Conservation (phyloP, 306 rosid genomes). For the Hippophae rhamnoides region DNA sequence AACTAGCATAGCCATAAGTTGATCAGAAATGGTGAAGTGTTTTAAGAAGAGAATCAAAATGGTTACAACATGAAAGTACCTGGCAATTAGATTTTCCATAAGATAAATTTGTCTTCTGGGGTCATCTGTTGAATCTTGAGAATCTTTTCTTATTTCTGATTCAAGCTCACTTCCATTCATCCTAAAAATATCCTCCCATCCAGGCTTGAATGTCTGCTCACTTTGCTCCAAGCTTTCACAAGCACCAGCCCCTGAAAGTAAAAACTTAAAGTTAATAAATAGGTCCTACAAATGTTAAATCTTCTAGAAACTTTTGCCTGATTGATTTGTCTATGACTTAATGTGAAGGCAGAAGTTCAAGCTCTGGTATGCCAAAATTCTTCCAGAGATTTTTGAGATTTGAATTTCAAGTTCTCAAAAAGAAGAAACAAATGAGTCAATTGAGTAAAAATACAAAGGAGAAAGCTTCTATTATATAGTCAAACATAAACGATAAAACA, state of each 20-base stretch:
- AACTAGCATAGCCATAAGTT: constrained; percentile 33
- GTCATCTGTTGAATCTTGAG: constrained; percentile 81
- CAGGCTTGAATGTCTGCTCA: constrained; percentile 86
- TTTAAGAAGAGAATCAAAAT: constrained; percentile 3
- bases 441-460: too few species aligned
- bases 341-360: too few species aligned
- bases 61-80: constrained; percentile 21
- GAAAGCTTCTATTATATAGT: too few species aligned
- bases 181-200: constrained; percentile 82
- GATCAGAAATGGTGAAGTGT: constrained; percentile 15
- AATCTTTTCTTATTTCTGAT: constrained; percentile 62
- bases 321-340: too few species aligned
- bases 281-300: constrained; percentile 6
- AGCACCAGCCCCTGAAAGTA: constrained; percentile 17
- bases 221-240: constrained; percentile 54
- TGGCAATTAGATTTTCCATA: constrained; percentile 37
- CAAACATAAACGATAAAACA: background rate
- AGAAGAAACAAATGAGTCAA: too few species aligned
- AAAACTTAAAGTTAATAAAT: constrained; percentile 22
- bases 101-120: constrained; percentile 80
- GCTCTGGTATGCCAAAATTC: too few species aligned
- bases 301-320: background rate
- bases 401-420: too few species aligned
- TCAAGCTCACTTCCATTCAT: constrained; percentile 44
- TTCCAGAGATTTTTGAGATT: too few species aligned